Evolutionary conservation across 2,329 filamentous ascomycete species (phyloP).

Genomic region (Plectosphaerella plurivora): DNA sequence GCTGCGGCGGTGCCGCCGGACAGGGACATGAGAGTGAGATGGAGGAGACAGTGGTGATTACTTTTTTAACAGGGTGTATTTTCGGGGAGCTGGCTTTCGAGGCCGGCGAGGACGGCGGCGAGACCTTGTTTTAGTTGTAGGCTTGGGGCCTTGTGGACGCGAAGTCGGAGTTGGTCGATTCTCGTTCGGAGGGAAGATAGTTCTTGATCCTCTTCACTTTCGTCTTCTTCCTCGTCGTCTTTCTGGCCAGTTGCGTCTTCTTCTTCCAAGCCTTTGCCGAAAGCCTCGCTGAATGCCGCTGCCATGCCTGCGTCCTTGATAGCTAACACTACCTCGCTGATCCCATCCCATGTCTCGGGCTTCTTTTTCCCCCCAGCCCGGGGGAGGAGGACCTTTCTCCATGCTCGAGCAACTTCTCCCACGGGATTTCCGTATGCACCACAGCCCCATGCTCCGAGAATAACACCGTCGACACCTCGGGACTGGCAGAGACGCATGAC

Average conservation of each 20-base stretch:
- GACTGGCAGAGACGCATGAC: conserved; percentile 48
- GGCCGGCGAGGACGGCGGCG: conserved; percentile 16
- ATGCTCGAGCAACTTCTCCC: conserved; percentile 51
- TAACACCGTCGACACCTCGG: conserved; percentile 41
- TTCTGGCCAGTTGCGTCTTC: conserved; percentile 13
- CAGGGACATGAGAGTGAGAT: conserved; percentile 7
- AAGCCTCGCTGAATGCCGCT: conserved; percentile 42
- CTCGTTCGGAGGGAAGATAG: conserved; percentile 19
- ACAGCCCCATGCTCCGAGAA: conserved; percentile 62
- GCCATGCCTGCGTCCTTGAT: conserved; percentile 49
- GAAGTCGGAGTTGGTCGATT: conserved; percentile 20
- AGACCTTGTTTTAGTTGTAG: conserved; percentile 21
- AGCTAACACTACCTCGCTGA: conserved; percentile 55
- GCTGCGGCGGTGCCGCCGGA: conserved; percentile 10
- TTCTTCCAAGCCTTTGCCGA: conserved; percentile 31
- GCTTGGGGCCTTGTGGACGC: conserved; percentile 15
- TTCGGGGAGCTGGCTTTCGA: conserved; percentile 17
- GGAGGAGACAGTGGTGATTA: neutral
- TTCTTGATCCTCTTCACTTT: conserved; percentile 2
- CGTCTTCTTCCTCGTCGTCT: conserved; percentile 8
- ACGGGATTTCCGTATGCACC: conserved; percentile 61
- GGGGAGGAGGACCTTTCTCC: conserved; percentile 28
- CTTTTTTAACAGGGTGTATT: neutral
- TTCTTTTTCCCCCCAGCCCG: conserved; percentile 13
- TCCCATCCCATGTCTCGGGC: conserved; percentile 30